Conservation (phyloP, 2,329 filamentous ascomycete genomes). For the Verticillium zaregamsianum region DNA sequence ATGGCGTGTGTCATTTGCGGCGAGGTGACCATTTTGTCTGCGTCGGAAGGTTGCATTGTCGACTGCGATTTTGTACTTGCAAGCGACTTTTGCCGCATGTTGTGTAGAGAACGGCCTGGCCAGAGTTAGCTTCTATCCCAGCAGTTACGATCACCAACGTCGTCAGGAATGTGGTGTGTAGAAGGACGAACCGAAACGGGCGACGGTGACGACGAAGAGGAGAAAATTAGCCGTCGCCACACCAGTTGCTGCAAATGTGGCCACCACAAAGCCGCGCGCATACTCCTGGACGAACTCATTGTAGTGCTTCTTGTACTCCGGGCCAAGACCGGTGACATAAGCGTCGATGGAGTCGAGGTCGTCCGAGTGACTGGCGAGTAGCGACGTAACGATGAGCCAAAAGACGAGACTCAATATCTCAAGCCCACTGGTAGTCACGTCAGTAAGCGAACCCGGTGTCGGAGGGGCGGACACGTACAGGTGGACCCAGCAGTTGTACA, state of each 20-base stretch:
- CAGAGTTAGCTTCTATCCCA: not conserved
- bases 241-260: slow-evolving; percentile 12
- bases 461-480: slow-evolving; percentile 5
- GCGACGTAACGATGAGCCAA: slow-evolving; percentile 13
- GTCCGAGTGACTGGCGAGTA: slow-evolving; percentile 13
- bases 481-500: slow-evolving; percentile 17
- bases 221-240: slow-evolving; percentile 9
- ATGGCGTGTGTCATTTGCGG: slow-evolving; percentile 12
- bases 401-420: slow-evolving; percentile 13
- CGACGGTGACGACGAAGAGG: slow-evolving; percentile 11
- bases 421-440: slow-evolving; percentile 4
- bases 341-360: slow-evolving; percentile 13
- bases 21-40: slow-evolving; percentile 12
- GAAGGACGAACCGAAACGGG: slow-evolving; percentile 8
- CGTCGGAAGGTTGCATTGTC: slow-evolving; percentile 1
- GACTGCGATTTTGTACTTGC: slow-evolving; percentile 7
- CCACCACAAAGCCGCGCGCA: slow-evolving; percentile 11
- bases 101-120: slow-evolving; percentile 11
- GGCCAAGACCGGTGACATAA: slow-evolving; percentile 10
- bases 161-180: too few relatives aligned
- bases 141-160: not conserved
- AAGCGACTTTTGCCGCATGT: slow-evolving; percentile 6
- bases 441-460: not conserved
- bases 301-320: slow-evolving; percentile 12
- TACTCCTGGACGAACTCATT: slow-evolving; percentile 10